Percentiles rank a stretch among this genome's conserved stretches.
phyloP scores from a whole-genome alignment of 768 basidiomycete genomes.

The Boletus speciosus region DNA sequence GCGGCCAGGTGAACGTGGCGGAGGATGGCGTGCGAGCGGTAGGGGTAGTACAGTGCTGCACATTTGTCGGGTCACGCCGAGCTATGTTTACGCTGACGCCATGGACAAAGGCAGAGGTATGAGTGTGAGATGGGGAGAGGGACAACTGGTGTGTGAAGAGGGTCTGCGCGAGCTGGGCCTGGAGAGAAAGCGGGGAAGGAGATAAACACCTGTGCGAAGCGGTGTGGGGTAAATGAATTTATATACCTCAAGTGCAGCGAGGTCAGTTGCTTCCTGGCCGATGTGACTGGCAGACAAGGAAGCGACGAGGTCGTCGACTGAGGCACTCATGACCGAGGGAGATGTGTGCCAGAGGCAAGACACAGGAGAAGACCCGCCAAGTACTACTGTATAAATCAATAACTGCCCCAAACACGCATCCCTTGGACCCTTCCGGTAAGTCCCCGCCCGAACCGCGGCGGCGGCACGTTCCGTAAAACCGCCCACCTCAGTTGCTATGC shows the following conservation, averaged over 20 bases:
- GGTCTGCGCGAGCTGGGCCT: conserved; percentile 48
- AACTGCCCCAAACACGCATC: conserved; percentile 25
- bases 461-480: background rate
- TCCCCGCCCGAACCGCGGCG: conserved; percentile 1
- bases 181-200: background rate
- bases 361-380: conserved; percentile 12
- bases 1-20: conserved; percentile 30
- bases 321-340: conserved; percentile 38
- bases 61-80: conserved; percentile 32
- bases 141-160: conserved; percentile 34
- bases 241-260: conserved; percentile 45
- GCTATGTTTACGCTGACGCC: conserved; percentile 19
- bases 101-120: conserved; percentile 16
- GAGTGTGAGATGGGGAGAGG: conserved; percentile 18
- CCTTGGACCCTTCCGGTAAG: conserved; percentile 11
- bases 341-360: background rate
- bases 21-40: conserved; percentile 35
- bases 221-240: conserved; percentile 15
- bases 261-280: conserved; percentile 51
- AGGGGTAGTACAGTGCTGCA: conserved; percentile 41
- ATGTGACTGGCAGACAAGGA: conserved; percentile 47
- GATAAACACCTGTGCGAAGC: conserved; percentile 16
- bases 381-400: conserved; percentile 10
- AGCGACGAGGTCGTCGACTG: conserved; percentile 51
- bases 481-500: conserved; percentile 7